These are phyloP conservation scores for Fraxinus dipetala DNA, from an alignment of 305 asterid genomes.

Conservation along the genomic window DNA sequence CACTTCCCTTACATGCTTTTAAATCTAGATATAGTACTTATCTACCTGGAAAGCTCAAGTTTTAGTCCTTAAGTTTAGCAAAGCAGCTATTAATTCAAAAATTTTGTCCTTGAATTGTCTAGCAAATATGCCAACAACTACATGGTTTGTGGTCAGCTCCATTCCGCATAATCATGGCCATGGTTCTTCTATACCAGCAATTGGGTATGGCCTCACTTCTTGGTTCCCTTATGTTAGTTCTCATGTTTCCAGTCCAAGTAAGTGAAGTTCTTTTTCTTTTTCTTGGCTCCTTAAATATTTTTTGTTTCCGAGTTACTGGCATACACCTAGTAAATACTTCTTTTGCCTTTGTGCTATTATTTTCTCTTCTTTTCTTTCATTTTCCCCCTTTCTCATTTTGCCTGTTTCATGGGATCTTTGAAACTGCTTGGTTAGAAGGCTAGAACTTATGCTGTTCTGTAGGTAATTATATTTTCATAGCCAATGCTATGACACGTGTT, in stretches of 20 bases:
- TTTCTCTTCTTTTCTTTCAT: background rate
- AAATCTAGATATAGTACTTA: background rate
- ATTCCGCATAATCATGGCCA: conserved; percentile 71
- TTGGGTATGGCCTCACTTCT: conserved; percentile 83
- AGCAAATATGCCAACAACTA: conserved; percentile 95
- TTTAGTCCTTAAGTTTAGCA: background rate
- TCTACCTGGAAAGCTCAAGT: background rate
- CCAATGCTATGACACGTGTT: background rate
- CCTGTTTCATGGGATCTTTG: conserved; percentile 5
- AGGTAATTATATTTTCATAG: background rate
- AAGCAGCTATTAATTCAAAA: background rate
- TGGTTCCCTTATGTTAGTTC: conserved; percentile 72
- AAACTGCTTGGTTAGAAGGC: background rate
- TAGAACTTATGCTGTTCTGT: background rate
- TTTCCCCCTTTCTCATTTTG: background rate
- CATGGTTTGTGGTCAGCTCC: conserved; percentile 95
- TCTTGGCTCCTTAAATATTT: background rate
- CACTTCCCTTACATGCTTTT: background rate
- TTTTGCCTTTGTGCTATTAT: background rate
- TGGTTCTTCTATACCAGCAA: conserved; percentile 88
- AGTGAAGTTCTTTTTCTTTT: conserved; percentile 21
- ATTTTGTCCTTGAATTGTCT: conserved; percentile 23
- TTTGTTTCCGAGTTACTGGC: background rate
- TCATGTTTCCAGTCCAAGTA: conserved; percentile 93
- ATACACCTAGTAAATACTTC: background rate